A percentile compares a stretch with the other conserved stretches of the same genome.
phyloP scores from a whole-genome alignment of 768 basidiomycete species.

The Mycena kentingensis region DNA sequence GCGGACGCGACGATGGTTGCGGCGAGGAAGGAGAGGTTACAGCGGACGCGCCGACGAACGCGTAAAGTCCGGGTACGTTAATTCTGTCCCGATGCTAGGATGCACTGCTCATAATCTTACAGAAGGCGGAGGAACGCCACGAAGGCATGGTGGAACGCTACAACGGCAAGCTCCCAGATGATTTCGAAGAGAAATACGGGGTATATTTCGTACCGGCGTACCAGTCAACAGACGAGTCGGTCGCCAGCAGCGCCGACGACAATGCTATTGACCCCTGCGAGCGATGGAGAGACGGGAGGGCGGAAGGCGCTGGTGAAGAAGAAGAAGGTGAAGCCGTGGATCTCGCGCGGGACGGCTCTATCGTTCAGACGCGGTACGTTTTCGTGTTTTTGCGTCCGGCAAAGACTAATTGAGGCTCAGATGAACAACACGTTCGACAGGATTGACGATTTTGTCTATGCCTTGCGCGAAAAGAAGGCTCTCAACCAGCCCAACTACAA shows the following conservation, averaged over 20 bases:
- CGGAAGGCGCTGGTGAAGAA: neutral
- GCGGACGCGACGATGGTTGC: too few relatives aligned
- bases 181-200: neutral
- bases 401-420: neutral
- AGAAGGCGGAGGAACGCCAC: neutral
- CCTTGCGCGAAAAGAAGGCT: neutral
- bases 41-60: neutral
- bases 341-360: neutral
- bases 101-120: neutral
- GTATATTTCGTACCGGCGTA: neutral
- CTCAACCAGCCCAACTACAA: neutral
- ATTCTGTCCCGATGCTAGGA: neutral
- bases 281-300: neutral
- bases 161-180: too few relatives aligned
- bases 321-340: constrained; percentile 5
- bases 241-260: neutral
- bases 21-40: too few relatives aligned
- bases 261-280: neutral
- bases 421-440: neutral
- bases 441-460: neutral
- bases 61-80: neutral
- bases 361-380: neutral
- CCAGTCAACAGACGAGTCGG: constrained; percentile 1
- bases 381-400: neutral
- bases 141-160: neutral